A percentile compares a stretch with the other conserved stretches of the same genome.
phyloP scores from a whole-genome alignment of 305 asterid species.

The Fraxinus sp. region DNA sequence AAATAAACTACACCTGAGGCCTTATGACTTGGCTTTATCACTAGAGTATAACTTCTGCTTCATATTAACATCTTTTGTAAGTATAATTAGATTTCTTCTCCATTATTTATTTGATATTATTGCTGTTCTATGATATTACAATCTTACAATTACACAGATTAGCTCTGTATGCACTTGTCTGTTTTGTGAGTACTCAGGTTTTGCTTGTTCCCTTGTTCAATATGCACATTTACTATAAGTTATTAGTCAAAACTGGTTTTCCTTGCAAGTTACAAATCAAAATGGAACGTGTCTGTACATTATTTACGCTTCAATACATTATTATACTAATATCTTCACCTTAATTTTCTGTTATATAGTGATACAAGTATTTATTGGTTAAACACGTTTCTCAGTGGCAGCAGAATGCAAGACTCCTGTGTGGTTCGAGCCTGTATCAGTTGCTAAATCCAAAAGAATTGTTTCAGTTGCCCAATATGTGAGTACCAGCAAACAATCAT shows the following conservation, averaged over 20 bases:
- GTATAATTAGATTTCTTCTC: not conserved
- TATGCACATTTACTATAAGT: not conserved
- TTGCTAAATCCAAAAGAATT: constrained; percentile 71
- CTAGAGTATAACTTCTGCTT: not conserved
- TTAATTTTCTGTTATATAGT: not conserved
- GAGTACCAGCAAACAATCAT: constrained; percentile 29
- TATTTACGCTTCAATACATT: not conserved
- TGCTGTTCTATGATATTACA: not conserved
- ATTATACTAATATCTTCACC: not conserved
- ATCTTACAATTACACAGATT: not conserved
- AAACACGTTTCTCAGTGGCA: constrained; percentile 58
- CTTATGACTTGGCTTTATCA: not conserved
- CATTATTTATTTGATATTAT: not conserved
- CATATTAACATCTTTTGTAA: not conserved
- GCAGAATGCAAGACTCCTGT: constrained; percentile 60
- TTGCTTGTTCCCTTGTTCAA: not conserved
- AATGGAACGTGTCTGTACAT: not conserved
- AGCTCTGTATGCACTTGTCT: not conserved
- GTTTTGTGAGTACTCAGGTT: not conserved
- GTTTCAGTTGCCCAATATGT: constrained; percentile 70
- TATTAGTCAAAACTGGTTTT: not conserved
- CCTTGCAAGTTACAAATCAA: not conserved
- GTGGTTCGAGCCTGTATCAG: constrained; percentile 98
- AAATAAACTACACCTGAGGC: not conserved
- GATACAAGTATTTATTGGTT: constrained; percentile 19